Evolutionary conservation across 345 rosid species (phyloP).

Genomic region (Toxicodendron radicans): DNA sequence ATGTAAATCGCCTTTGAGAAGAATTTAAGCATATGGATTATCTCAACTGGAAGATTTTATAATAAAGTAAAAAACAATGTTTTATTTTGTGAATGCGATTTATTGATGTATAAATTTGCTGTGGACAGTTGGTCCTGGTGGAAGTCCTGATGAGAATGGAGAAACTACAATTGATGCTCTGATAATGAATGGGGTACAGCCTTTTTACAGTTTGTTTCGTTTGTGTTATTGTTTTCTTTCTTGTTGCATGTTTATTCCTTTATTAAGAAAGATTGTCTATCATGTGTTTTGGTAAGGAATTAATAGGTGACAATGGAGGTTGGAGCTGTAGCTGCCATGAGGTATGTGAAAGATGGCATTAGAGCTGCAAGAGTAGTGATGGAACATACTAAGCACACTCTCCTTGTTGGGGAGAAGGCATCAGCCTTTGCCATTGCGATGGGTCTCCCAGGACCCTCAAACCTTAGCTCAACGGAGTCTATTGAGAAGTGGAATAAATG

Average conservation of each 20-base stretch:
- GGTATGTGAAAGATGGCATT: conserved; percentile 90
- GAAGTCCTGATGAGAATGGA: conserved; percentile 96
- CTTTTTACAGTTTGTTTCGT: conserved; percentile 1
- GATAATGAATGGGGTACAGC: conserved; percentile 86
- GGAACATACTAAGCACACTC: conserved; percentile 74
- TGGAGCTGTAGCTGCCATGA: conserved; percentile 98
- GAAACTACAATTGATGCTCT: conserved; percentile 93
- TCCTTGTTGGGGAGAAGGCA: conserved; percentile 83
- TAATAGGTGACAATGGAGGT: conserved; percentile 93
- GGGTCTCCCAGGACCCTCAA: conserved; percentile 90
- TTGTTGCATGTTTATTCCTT: conserved; percentile 5
- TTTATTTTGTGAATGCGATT: not conserved
- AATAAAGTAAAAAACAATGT: too few species aligned
- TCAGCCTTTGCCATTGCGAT: conserved; percentile 86
- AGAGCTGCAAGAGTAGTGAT: conserved; percentile 84
- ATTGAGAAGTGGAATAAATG: conserved; percentile 74
- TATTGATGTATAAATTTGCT: conserved; percentile 20
- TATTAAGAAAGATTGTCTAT: conserved; percentile 19
- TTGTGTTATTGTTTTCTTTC: not conserved
- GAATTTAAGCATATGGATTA: not conserved
- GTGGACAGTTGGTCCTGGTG: conserved; percentile 88
- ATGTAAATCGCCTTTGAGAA: not conserved
- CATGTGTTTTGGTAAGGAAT: conserved; percentile 45
- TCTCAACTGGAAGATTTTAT: not conserved
- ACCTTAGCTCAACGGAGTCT: conserved; percentile 82